Percentiles rank a stretch among this genome's conserved stretches.
These are phyloP conservation scores for Cutaneotrichosporon curvatum DNA, from an alignment of 1,284 basidiomycete genomes.

Conservation along the genomic window DNA sequence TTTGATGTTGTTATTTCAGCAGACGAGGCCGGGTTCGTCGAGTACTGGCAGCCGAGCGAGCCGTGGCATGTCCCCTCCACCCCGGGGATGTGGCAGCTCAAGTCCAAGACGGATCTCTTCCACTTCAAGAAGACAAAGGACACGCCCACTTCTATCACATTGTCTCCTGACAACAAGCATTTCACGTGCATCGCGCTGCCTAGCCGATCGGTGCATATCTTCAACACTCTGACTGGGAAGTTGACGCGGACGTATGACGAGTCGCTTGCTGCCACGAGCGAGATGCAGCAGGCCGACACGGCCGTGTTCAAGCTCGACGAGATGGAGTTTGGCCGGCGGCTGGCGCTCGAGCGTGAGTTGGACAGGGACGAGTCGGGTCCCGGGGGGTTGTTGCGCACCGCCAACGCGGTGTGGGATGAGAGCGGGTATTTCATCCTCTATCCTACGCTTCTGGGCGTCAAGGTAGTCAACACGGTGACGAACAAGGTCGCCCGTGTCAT, in stretches of 20 bases:
- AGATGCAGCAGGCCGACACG: constrained; percentile 94
- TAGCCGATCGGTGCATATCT: constrained; percentile 87
- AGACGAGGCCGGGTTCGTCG: constrained; percentile 89
- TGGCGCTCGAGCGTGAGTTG: constrained; percentile 86
- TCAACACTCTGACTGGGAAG: constrained; percentile 85
- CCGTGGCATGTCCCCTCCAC: constrained; percentile 76
- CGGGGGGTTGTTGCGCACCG: constrained; percentile 53
- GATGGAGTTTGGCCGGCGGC: constrained; percentile 97
- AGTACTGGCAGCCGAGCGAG: constrained; percentile 89
- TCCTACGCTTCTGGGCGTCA: constrained; percentile 87
- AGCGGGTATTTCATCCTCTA: constrained; percentile 90
- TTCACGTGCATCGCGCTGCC: constrained; percentile 89
- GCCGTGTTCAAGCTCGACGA: constrained; percentile 87
- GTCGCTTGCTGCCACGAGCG: constrained; percentile 80
- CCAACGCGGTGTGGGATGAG: constrained; percentile 92
- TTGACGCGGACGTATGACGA: constrained; percentile 91
- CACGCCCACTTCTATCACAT: constrained; percentile 78
- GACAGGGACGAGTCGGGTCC: constrained; percentile 50
- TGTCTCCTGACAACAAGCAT: constrained; percentile 78
- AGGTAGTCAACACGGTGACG: constrained; percentile 89
- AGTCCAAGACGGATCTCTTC: constrained; percentile 87
- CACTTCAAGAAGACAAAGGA: constrained; percentile 99
- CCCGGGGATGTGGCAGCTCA: constrained; percentile 79
- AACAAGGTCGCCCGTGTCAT: constrained; percentile 84
- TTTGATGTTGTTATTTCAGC: constrained; percentile 90